These are phyloP conservation scores for Colletotrichum filicis DNA, from an alignment of 2,329 filamentous ascomycete species.

Conservation along the genomic window DNA sequence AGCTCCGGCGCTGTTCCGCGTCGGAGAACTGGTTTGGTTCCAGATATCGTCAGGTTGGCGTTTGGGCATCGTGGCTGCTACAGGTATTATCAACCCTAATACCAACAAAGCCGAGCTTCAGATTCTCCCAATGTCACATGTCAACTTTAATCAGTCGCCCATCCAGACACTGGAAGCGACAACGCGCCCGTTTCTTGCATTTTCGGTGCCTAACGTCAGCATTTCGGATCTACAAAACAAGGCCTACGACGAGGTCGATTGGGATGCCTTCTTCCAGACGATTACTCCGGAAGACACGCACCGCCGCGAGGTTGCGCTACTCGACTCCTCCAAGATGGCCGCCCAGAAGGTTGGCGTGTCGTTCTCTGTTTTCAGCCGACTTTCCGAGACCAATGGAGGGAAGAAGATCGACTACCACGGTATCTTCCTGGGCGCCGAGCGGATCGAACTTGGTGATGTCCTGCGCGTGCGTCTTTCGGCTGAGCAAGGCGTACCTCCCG, in stretches of 20 bases:
- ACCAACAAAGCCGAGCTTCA: slow-evolving; percentile 23
- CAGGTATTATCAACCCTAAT: slow-evolving; percentile 42
- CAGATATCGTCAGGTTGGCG: slow-evolving; percentile 59
- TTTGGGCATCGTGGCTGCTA: slow-evolving; percentile 55
- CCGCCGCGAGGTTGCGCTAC: slow-evolving; percentile 53
- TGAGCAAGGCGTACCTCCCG: slow-evolving; percentile 40
- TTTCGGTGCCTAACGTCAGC: slow-evolving; percentile 58
- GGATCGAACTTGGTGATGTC: slow-evolving; percentile 58
- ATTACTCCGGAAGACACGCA: slow-evolving; percentile 48
- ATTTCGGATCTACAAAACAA: slow-evolving; percentile 52
- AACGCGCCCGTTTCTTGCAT: slow-evolving; percentile 62
- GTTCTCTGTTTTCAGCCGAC: slow-evolving; percentile 59
- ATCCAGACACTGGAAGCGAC: slow-evolving; percentile 53
- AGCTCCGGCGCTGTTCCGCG: slow-evolving; percentile 53
- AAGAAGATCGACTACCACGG: slow-evolving; percentile 55
- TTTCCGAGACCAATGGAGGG: slow-evolving; percentile 43
- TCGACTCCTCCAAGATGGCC: slow-evolving; percentile 64
- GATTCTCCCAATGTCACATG: slow-evolving; percentile 55
- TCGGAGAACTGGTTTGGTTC: slow-evolving; percentile 63
- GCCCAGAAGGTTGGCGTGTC: slow-evolving; percentile 60
- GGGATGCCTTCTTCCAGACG: slow-evolving; percentile 48
- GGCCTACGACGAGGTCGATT: slow-evolving; percentile 54
- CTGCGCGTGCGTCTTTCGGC: slow-evolving; percentile 57
- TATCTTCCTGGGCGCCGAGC: slow-evolving; percentile 62
- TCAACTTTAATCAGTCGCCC: slow-evolving; percentile 47